Evolutionary conservation across 805 yeast genomes (phyloP).

Genomic region (Teunomyces stri): DNA sequence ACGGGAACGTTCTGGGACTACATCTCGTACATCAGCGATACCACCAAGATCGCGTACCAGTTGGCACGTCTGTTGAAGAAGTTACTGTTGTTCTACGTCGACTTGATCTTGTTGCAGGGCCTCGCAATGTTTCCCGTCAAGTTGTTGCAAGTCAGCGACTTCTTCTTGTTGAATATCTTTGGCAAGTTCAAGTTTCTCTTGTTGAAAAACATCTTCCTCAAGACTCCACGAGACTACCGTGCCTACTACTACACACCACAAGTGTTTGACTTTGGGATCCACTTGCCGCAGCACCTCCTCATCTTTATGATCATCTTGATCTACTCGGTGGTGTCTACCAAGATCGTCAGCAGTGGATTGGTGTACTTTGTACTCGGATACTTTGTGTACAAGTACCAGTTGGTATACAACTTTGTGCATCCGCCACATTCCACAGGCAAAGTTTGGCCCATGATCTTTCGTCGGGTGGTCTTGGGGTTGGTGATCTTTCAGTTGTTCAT

Average conservation of each 20-base stretch:
- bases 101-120: conserved; percentile 69
- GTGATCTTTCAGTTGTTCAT: conserved; percentile 58
- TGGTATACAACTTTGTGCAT: conserved; percentile 59
- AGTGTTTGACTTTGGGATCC: conserved; percentile 58
- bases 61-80: conserved; percentile 52
- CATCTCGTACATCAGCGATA: conserved; percentile 54
- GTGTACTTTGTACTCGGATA: conserved; percentile 56
- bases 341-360: conserved; percentile 56
- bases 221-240: conserved; percentile 53
- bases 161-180: conserved; percentile 42
- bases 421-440: conserved; percentile 67
- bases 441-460: conserved; percentile 63
- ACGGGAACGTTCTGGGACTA: conserved; percentile 63
- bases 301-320: conserved; percentile 58
- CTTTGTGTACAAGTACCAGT: conserved; percentile 61
- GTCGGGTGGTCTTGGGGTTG: conserved; percentile 54
- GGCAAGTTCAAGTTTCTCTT: conserved; percentile 35
- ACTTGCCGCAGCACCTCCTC: conserved; percentile 59
- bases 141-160: conserved; percentile 54
- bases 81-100: conserved; percentile 53
- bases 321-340: conserved; percentile 60
- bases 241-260: conserved; percentile 55
- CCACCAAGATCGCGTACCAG: conserved; percentile 56
- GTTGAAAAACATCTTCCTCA: conserved; percentile 33
- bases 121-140: conserved; percentile 60